Base-by-base conservation (phyloP, 352 stramenopile species). In the Phytophthora pistaciae region DNA sequence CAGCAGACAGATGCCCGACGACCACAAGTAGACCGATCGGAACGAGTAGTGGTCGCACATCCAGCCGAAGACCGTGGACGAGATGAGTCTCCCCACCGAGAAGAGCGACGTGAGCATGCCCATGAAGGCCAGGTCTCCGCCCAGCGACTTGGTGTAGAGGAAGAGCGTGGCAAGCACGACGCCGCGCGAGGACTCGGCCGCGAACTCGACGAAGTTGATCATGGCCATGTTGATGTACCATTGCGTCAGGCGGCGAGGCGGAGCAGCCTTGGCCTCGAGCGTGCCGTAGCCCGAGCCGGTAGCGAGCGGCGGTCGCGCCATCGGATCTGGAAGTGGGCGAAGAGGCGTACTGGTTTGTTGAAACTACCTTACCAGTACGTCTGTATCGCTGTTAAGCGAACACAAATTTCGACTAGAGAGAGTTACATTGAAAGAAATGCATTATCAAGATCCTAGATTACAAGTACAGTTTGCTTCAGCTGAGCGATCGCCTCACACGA, bases 181-280 rank as follows among this genome's bases (percentile, higher is more conserved):
- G 54, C 86, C 86, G 16, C 86, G 81, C 33, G 84, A 92, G 1
- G 83, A 91, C 57, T 94, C 86, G 29, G 84, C 86, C 27, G 86
- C 74, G 73, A 94, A 92, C 73, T 94, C 86, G 56, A 94, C 83
- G 67, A 94, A 89, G 75, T 94, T 92, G 74, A 92, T 83, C 54
- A 94, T 77, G 29, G 72, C 71, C 69, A 94, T 91, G 68, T 92
- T 88, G 44, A 75, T 66, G 67, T 89, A 89, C 87, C 87, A 94
- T 63, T 75, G 69, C 27, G 67, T 54, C 6, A 82, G n/a, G 7
- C 80, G 79, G 48, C 63, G 57, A 25, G 66, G 77, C 16, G 81
- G 74, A 23, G 68, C 77, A 53, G 60, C 56, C 46, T 56, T 33
- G 20, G 33, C n/a, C 10, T 48, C 36, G 29, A 64, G 61, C 9